Percentiles rank a stretch among this genome's conserved stretches.
Conservation (phyloP, 306 rosid species). For the Citrullus colocynthis region DNA sequence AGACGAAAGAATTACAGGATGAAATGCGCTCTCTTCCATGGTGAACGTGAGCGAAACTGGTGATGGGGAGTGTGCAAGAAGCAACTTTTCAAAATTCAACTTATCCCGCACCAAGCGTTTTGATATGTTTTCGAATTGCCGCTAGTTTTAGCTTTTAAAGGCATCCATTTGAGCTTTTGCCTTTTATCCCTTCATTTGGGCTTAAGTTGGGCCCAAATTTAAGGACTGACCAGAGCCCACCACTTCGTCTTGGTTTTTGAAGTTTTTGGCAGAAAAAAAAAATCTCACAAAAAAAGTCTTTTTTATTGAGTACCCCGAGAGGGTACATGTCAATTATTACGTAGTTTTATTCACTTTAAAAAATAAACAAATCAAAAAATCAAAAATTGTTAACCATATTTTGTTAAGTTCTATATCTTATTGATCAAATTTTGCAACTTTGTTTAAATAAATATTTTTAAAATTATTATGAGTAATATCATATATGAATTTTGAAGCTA, state of each 20-base stretch:
- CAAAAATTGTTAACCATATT: no score
- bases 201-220: not conserved
- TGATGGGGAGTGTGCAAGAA: not conserved
- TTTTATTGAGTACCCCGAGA: no score
- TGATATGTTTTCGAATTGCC: not conserved
- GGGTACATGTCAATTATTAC: no score
- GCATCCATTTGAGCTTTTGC: not conserved
- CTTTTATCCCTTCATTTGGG: not conserved
- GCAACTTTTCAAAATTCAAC: not conserved
- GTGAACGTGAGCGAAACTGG: not conserved
- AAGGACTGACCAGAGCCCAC: not conserved
- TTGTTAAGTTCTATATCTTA: no score
- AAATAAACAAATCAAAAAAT: no score
- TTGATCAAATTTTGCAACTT: no score
- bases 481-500: no score
- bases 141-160: not conserved
- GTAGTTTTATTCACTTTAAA: no score
- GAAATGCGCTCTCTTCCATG: constrained; percentile 53
- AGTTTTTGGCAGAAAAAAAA: no score
- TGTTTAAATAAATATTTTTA: no score
- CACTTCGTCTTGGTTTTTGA: not conserved
- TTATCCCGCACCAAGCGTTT: not conserved
- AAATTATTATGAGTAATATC: no score
- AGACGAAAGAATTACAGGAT: constrained; percentile 25
- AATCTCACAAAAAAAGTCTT: no score